Base-by-base conservation (phyloP, 805 yeast genomes). In the Grigorovia jiainica region DNA sequence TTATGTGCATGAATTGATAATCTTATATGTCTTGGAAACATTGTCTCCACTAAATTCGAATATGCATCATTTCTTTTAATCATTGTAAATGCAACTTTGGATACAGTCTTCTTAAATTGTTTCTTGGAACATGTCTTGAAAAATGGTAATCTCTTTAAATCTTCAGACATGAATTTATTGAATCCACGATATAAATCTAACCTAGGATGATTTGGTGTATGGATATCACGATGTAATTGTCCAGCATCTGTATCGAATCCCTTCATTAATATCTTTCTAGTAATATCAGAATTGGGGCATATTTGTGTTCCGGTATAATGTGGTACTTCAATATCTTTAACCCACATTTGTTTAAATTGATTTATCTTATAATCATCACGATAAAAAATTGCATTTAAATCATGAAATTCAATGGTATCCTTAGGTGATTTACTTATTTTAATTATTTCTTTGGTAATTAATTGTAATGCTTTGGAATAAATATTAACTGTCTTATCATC, bases 21-120 rank as follows among this genome's bases (percentile, higher is more conserved):
- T 50, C 82, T 66, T 54, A 76, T 55, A 51, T 76, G 79, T 53
- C 71, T 75, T 6, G 82, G 82, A 44, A 77, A 75, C 30, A 75
- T 54, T 43, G 76, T 57, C 46, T 76, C 82, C 30, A 77, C 79
- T 49, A 76, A 61, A 53, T 77, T 77, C 7, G 82, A 76, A 53
- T 77, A 76, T 1, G 82, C 82, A 51, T 77, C 82, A 52, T 77
- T 77, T 48, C 82, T 62, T 53, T 70, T 75, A 45, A 77, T 77
- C 82, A 77, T 77, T 52, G 76, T 80, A 55, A 75, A 76, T 1
- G 82, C 79, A 36, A 76, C 73, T 44, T 66, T 67, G 1, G 79
- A 65, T 16, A 73, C 70, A 19, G 65, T 56, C 54, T 73, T 75
- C 50, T 75, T 75, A 55, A 67, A 71, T 39, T 64, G 63, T 55